A percentile compares a stretch with the other conserved stretches of the same genome.
These are phyloP conservation scores for Raffaelea ambrosiae DNA, from an alignment of 2,329 filamentous ascomycete species.

Conservation along the genomic window DNA sequence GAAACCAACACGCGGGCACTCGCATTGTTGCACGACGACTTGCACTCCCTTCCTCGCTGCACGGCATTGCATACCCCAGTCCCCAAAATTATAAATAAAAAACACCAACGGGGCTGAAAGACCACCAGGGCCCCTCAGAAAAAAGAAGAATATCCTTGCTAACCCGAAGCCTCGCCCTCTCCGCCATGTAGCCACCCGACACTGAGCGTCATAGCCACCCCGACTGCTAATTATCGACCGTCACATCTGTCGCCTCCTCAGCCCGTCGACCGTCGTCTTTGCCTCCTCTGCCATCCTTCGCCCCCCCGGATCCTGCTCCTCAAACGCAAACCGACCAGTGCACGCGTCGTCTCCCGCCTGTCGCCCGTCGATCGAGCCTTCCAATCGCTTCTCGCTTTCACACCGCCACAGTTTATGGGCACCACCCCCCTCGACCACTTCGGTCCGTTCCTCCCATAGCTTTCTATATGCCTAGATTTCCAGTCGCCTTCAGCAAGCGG, in stretches of 20 bases:
- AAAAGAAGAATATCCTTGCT: slow-evolving; percentile 14
- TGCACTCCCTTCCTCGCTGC: not conserved
- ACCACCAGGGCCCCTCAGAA: not conserved
- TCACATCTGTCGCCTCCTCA: too few relatives aligned
- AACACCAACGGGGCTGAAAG: not conserved
- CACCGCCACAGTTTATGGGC: not conserved
- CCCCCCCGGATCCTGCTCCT: too few relatives aligned
- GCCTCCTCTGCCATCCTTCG: slow-evolving; percentile 10
- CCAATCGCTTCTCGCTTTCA: not conserved
- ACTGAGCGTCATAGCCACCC: slow-evolving; percentile 11
- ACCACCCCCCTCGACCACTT: not conserved
- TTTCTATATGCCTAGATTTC: slow-evolving; percentile 54
- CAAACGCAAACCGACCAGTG: too few relatives aligned
- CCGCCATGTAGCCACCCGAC: slow-evolving; percentile 27
- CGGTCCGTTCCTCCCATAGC: slow-evolving; percentile 4
- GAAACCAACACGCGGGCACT: too few relatives aligned
- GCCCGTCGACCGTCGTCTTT: slow-evolving; percentile 1
- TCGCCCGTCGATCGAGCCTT: too few relatives aligned
- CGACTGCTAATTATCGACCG: too few relatives aligned
- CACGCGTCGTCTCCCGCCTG: not conserved
- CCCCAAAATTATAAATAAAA: not conserved
- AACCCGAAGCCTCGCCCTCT: slow-evolving; percentile 16
- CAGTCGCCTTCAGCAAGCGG: slow-evolving; percentile 50
- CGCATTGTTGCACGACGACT: not conserved
- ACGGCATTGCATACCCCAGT: not conserved